Base-by-base conservation (phyloP, 495 filamentous ascomycete species). In the Glarea lozoyensis region DNA sequence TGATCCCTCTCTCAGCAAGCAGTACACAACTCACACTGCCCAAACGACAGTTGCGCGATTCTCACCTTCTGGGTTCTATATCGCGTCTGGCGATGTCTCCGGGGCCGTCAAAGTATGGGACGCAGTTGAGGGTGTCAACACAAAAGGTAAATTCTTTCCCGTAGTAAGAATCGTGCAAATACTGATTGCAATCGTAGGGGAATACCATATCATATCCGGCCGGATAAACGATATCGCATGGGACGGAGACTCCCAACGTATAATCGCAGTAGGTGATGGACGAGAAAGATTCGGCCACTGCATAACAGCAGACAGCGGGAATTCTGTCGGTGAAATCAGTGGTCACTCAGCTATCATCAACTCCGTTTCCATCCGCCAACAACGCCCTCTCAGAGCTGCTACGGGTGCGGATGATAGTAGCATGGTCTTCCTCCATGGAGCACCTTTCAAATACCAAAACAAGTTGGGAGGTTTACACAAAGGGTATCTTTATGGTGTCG, bases 231-330 rank as follows among this genome's bases (percentile, higher is more conserved):
- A 97, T 58, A 69, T 98, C 37, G 88, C 90, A 10, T 98, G 92
- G 89, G 92, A 97, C 60, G 93, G 90, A 35, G 92, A 98, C 61
- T 89, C 84, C 37, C 88, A 95, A 66, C 82, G 92, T 18, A 84
- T 98, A 39, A 94, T 96, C 48, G 93, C 90, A 9, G 93, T 97
- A 15, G 92, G 92, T 17, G 82, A 96, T 45, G 92, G 92, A 12
- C 89, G 90, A 58, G 88, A 97, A 62, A 76, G 86, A 40, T 94
- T 83, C 61, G 93, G 92, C 12, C 88, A 90, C 57, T 94, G 85
- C 66, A 87, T 97, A 55, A 94, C 87, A 5, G 90, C 86, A 55
- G 93, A 97, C 56, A 89, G 83, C 56, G 92, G 93, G 49, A 97
- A 96, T 65, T 86, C 79, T 22, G 92, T 98, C 10, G 92, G 92